phyloP scores from a whole-genome alignment of 192 early-diverging fungal genomes.

The Podila clonocystis region DNA sequence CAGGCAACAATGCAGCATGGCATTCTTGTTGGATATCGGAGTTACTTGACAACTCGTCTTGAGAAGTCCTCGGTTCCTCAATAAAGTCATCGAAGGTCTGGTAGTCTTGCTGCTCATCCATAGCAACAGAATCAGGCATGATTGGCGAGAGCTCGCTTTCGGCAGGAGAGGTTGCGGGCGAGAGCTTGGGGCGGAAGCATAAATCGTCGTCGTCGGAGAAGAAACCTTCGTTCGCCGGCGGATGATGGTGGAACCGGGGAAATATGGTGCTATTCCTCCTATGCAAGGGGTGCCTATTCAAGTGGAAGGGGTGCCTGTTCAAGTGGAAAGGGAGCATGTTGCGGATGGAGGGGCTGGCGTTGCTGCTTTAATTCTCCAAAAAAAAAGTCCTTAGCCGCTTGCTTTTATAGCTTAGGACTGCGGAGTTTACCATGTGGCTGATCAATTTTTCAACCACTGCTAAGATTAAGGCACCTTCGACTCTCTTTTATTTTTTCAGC shows the following conservation, averaged over 20 bases:
- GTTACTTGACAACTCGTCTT: not conserved
- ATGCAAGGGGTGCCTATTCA: not conserved
- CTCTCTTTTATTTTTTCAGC: not conserved
- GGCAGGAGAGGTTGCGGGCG: not conserved
- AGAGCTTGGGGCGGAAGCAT: not conserved
- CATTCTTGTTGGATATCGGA: not conserved
- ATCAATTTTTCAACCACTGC: not conserved
- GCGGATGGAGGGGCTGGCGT: not conserved
- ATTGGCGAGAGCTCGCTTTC: not conserved
- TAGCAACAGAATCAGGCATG: not conserved
- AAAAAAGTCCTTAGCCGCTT: not conserved
- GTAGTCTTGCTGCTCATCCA: not conserved
- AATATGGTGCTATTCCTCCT: not conserved
- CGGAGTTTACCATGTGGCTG: not conserved
- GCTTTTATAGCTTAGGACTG: not conserved
- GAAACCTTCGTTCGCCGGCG: not conserved
- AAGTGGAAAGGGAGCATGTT: slow-evolving; percentile 1
- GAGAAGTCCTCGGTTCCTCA: not conserved
- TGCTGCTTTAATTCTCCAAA: not conserved
- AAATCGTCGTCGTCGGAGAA: not conserved
- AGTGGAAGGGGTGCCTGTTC: not conserved
- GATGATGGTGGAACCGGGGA: not conserved
- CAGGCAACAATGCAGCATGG: not conserved
- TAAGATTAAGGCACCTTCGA: not conserved
- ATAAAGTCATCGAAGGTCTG: not conserved